Percentiles rank a stretch among this genome's conserved stretches.
phyloP scores from a whole-genome alignment of 257 asterid genomes.

The Nicotiana tomentosiformis region DNA sequence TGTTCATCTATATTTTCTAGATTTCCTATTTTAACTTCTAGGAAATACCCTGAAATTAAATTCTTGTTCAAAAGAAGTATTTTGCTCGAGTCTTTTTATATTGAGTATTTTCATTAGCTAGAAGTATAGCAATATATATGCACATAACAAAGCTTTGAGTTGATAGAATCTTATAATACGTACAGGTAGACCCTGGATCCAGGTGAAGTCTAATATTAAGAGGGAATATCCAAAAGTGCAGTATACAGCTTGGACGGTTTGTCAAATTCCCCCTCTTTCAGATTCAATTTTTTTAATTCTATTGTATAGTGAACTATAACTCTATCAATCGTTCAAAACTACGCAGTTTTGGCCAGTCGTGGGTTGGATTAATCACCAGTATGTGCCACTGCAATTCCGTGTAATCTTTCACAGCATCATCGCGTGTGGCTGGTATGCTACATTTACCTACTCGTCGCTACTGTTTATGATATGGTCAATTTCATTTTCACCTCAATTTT shows the following conservation, averaged over 20 bases:
- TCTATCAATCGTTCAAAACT: background rate
- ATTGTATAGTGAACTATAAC: background rate
- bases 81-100: too few species aligned
- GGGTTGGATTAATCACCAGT: conserved; percentile 94
- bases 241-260: conserved; percentile 81
- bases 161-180: conserved; percentile 6
- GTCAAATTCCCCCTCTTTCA: background rate
- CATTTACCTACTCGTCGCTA: background rate
- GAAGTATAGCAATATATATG: background rate
- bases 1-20: too few species aligned
- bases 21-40: too few species aligned
- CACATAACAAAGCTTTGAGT: background rate
- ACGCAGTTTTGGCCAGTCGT: conserved; percentile 95
- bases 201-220: conserved; percentile 75
- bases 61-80: too few species aligned
- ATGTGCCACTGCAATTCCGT: conserved; percentile 83
- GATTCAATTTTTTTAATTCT: background rate
- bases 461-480: background rate
- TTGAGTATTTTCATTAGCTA: background rate
- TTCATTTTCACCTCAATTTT: background rate
- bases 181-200: conserved; percentile 79
- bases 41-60: too few species aligned
- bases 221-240: conserved; percentile 83
- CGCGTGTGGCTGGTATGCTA: conserved; percentile 73
- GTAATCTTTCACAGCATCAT: conserved; percentile 75